These are phyloP conservation scores for Paratinospora sagittata DNA, from an alignment of 164 flowering plant species.

Conservation along the genomic window DNA sequence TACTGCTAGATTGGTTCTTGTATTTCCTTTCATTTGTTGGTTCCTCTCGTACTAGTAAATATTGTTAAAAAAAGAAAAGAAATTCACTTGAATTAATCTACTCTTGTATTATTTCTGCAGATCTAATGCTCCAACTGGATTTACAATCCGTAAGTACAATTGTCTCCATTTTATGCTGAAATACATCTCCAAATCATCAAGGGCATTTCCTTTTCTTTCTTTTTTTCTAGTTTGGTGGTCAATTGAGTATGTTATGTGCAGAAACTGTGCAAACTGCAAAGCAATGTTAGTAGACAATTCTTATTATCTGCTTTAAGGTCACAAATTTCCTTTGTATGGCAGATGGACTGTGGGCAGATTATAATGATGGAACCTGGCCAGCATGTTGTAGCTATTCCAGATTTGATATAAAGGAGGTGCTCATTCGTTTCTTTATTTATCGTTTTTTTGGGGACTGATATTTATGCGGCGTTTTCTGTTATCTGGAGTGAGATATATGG, in stretches of 20 bases:
- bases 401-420: no score
- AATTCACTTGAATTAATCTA: background rate
- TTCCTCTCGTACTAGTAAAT: background rate
- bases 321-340: constrained; percentile 9
- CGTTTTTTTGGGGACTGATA: background rate
- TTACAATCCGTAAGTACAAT: constrained; percentile 19
- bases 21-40: background rate
- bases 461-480: no score
- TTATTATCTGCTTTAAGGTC: no score
- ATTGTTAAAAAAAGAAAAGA: background rate
- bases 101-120: constrained; percentile 12
- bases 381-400: constrained; percentile 43
- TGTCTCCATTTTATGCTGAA: no score
- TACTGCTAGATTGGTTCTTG: background rate
- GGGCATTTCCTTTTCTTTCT: no score
- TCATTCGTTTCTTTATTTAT: background rate
- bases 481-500: no score
- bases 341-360: constrained; percentile 85
- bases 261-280: no score
- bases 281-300: no score
- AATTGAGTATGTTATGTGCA: no score
- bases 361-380: constrained; percentile 87
- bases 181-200: no score
- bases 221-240: no score
- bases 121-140: constrained; percentile 12